These are phyloP conservation scores for Vitis vinifera DNA, from an alignment of 164 flowering plant genomes.

Conservation along the genomic window DNA sequence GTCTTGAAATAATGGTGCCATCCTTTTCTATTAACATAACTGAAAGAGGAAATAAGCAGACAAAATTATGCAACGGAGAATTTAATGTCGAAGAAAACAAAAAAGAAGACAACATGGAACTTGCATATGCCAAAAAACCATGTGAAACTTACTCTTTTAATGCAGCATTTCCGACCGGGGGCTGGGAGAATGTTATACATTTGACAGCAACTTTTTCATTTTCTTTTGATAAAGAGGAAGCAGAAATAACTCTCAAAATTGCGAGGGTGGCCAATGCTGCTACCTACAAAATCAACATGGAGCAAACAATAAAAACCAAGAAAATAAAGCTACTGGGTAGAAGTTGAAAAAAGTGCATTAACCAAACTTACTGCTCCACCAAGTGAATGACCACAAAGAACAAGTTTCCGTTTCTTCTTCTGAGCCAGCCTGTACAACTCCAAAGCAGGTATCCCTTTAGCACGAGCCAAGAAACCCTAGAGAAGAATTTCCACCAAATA, in stretches of 20 bases:
- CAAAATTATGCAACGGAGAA: neutral
- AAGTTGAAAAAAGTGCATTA: neutral
- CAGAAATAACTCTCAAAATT: slow-evolving; percentile 85
- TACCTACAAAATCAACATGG: slow-evolving; percentile 47
- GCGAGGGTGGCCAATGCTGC: slow-evolving; percentile 95
- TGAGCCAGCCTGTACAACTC: slow-evolving; percentile 96
- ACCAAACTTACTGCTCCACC: slow-evolving; percentile 93
- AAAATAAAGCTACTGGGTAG: neutral
- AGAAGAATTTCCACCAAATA: slow-evolving; percentile 6
- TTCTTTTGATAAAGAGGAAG: slow-evolving; percentile 66
- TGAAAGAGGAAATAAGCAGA: slow-evolving; percentile 28
- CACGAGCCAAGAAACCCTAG: slow-evolving; percentile 96
- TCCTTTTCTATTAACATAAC: slow-evolving; percentile 87
- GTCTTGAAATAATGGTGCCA: slow-evolving; percentile 94
- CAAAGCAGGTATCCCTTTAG: slow-evolving; percentile 98
- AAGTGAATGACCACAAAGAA: slow-evolving; percentile 97
- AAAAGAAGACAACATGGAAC: neutral
- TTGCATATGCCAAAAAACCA: neutral
- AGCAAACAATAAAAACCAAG: neutral
- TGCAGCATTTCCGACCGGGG: slow-evolving; percentile 98
- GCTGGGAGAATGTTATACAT: slow-evolving; percentile 98
- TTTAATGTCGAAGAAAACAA: neutral
- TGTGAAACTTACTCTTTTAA: slow-evolving; percentile 75
- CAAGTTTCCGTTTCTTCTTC: slow-evolving; percentile 91
- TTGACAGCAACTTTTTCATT: slow-evolving; percentile 69